Evolutionary conservation across 805 yeast genomes (phyloP), one percentile per base, ranked within the genome.

Genomic region (Saccharomycopsis microspora): DNA sequence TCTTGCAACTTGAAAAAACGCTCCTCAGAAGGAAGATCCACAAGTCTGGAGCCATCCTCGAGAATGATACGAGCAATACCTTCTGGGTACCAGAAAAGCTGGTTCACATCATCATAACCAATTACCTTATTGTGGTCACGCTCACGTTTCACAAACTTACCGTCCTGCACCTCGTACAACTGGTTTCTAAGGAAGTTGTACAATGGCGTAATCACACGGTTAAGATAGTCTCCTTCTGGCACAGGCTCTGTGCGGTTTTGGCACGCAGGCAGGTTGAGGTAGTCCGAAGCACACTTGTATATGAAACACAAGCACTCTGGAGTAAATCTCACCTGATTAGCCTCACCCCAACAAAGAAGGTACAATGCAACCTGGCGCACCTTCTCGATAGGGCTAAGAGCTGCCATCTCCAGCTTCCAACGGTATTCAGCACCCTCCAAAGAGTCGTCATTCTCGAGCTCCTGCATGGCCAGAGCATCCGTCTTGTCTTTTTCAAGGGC

Each of bases 81-180:
- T 70, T 94, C 97, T 43, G 97, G 97, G 69, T 94, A 93, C 99
- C 99, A 93, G 70, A 94, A 93, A 58, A 93, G 75, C 74, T 93
- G 99, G 68, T 93, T 93, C 52, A 93, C 95, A 72, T 93, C 99
- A 71, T 93, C 99, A 66, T 93, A 93, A 66, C 98, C 94, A 59
- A 85, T 75, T 54, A 80, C 68, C 55, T 74, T 60, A 61, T 70
- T 60, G 68, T 80, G 93, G 64, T 86, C 93, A 56, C 73, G 73
- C 57, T 79, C 88, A 52, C 79, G 76, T 63, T 79, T 76, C 36
- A 72, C 69, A 65, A 72, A 77, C 46, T 65, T 66, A 3, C 82
- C 85, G 42, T 77, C 75, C 30, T 64, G 49, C 5, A 70, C 60
- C 54, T 75, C 76, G 60, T 76, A 81, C 32, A 80, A 82, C 65